Evolutionary conservation across 306 rosid species (phyloP), one percentile per base, ranked within the genome.

Genomic region (Dalbergia cochinchinensis): DNA sequence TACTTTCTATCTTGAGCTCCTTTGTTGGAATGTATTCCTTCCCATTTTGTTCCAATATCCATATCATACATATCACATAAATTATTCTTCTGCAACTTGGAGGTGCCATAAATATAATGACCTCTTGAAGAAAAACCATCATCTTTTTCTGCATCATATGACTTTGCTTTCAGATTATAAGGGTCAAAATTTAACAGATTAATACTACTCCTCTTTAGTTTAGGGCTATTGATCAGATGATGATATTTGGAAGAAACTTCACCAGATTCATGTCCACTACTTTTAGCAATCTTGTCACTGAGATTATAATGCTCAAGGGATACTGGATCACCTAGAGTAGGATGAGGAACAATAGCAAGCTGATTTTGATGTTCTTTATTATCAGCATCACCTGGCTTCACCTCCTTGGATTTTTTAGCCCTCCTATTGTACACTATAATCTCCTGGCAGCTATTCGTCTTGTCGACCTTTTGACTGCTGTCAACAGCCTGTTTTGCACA

Each of bases 301-400:
- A 26, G 54, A 62, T 71, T 81, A 67, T 76, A 31, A 41, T 71
- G 82, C 37, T 85, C 89, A 77, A 83, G 31, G 22, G 84, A 69
- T 45, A 83, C 31, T 1, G 86, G 87, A 39, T 84, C 83, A 35
- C 20, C 85, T 61, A 74, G 80, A 71, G 79, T 87, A 11, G 86
- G 70, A 15, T 75, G 20, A 77, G 97, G 91, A 79, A 88, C 80
- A 65, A 86, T 88, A 65, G 91, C 89, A 82, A 87, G 94, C 66
- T 78, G 70, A 78, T 42, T 55, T 67, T 59, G 76, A 85, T 60
- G 74, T 58, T 80, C 81, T 33, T 71, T 79, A 44, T 59, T 59
- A 53, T 75, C 61, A 59, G 68, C 79, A 44, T 15, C 83, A 41
- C 78, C 53, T 68, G 83, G 61, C 79, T 88, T 87, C 65, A 37